A percentile compares a stretch with the other conserved stretches of the same genome.
Evolutionary conservation across 768 basidiomycete species (phyloP).

Genomic region (Paxillus involutus): DNA sequence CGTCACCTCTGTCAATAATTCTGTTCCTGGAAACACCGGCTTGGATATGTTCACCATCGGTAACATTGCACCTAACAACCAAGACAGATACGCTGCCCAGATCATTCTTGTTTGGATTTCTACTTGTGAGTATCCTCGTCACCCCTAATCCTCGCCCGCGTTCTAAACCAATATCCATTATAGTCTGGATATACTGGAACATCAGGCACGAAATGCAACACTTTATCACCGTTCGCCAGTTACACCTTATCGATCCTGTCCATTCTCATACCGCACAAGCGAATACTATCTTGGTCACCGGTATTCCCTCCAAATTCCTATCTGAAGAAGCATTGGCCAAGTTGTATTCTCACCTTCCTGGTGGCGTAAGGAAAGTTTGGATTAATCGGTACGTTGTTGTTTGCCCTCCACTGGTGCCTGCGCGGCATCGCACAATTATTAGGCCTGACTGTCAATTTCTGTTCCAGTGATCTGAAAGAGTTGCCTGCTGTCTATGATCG

Average conservation of each 20-base stretch:
- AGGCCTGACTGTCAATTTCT: background rate
- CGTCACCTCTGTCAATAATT: conserved; percentile 56
- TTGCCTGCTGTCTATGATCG: conserved; percentile 82
- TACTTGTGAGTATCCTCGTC: conserved; percentile 56
- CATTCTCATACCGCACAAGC: conserved; percentile 84
- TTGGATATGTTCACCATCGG: conserved; percentile 80
- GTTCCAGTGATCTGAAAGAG: conserved; percentile 72
- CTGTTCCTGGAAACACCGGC: conserved; percentile 44
- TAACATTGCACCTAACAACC: conserved; percentile 56
- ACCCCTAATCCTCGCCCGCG: background rate
- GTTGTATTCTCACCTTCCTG: conserved; percentile 82
- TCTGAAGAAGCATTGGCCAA: conserved; percentile 63
- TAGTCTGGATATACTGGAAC: conserved; percentile 86
- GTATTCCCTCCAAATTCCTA: conserved; percentile 79
- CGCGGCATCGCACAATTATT: background rate
- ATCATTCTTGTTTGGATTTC: conserved; percentile 74
- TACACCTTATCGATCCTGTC: conserved; percentile 69
- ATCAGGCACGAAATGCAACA: conserved; percentile 78
- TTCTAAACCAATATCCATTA: background rate
- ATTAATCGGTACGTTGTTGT: conserved; percentile 64
- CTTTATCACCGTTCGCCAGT: conserved; percentile 79
- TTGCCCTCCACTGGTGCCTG: background rate
- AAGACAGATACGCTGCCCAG: conserved; percentile 73
- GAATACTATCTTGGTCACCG: conserved; percentile 87
- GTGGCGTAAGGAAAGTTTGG: conserved; percentile 91